Percentiles rank a stretch among this genome's conserved stretches.
Evolutionary conservation across 192 early-diverging fungal species (phyloP).

Genomic region (Backusella psychrophila): DNA sequence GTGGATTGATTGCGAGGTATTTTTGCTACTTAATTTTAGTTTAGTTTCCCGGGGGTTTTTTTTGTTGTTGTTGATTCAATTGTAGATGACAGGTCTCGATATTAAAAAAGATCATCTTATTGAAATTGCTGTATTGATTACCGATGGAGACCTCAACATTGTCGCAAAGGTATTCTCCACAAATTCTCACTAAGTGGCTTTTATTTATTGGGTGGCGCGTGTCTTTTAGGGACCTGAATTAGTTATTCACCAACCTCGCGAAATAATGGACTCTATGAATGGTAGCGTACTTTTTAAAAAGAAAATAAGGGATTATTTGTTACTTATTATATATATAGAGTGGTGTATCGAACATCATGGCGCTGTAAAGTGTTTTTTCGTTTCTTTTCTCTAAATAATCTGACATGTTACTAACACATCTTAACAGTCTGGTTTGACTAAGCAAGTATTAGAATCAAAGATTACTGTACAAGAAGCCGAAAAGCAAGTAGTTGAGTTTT

Average conservation of each 20-base stretch:
- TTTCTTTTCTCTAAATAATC: not conserved
- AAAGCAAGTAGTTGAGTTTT: constrained; percentile 65
- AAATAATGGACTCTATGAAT: constrained; percentile 84
- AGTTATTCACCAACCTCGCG: constrained; percentile 69
- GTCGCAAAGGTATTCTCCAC: constrained; percentile 60
- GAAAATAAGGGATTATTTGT: not conserved
- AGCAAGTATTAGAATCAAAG: constrained; percentile 65
- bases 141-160: constrained; percentile 83
- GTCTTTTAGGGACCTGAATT: constrained; percentile 58
- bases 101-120: constrained; percentile 75
- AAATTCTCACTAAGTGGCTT: not conserved
- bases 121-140: constrained; percentile 88
- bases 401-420: not conserved
- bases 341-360: constrained; percentile 92
- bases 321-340: constrained; percentile 32
- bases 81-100: constrained; percentile 78
- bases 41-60: too few relatives aligned
- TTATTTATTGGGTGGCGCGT: not conserved
- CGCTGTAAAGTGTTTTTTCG: constrained; percentile 39
- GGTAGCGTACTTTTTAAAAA: constrained; percentile 10
- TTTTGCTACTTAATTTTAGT: not conserved
- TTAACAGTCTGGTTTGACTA: constrained; percentile 72
- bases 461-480: constrained; percentile 71
- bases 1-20: constrained; percentile 82
- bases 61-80: not conserved